Base-by-base conservation (phyloP, 2,329 filamentous ascomycete genomes). In the Hypoxylon sp. region DNA sequence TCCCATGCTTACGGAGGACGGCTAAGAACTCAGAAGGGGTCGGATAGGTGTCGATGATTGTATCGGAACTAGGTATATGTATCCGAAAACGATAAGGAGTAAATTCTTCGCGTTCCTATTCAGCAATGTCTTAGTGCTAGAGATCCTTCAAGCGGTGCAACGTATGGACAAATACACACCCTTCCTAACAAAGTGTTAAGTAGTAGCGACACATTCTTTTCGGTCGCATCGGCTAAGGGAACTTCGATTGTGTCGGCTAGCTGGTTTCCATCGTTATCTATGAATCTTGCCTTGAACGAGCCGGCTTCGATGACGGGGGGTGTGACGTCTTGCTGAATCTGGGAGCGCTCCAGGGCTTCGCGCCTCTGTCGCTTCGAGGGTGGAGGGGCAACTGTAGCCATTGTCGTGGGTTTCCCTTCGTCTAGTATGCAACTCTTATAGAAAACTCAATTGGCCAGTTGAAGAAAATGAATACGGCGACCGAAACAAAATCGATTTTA, bases 361-460 rank as follows among this genome's bases (percentile, higher is more conserved):
- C 88, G 84, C 71, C 87, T 89, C 69, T 96, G 91, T 56, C 91
- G 84, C 73, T 97, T 97, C 42, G 87, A 92, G 3, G 90, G 90
- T 35, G 90, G 91, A n/a, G 91, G 91, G 4, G 87, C 71, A 36
- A 92, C 74, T 4, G 91, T 96, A 62, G 91, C 84, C 91, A 96
- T 96, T 9, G 25, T 67, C 29, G 13, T 7, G 3, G 13, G 8
- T 31, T 20, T 17, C 4, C 11, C 15, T 3, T 29, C 15, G 4
- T 17, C 12, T 3, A 9, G 9, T n/a, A 37, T 26, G 7, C n/a
- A 31, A 4, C 8, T 31, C 7, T 25, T 25, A 5, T 6, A 25
- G 21, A 25, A 5, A 9, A 25, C 5, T 25, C 9, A 5, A 25
- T 25, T 9, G 21, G 9, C 5, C 21, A 9, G 9, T 25, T 25